A percentile compares a stretch with the other conserved stretches of the same genome.
phyloP scores from a whole-genome alignment of 306 rosid genomes.

The Trichosanthes cucumerina region DNA sequence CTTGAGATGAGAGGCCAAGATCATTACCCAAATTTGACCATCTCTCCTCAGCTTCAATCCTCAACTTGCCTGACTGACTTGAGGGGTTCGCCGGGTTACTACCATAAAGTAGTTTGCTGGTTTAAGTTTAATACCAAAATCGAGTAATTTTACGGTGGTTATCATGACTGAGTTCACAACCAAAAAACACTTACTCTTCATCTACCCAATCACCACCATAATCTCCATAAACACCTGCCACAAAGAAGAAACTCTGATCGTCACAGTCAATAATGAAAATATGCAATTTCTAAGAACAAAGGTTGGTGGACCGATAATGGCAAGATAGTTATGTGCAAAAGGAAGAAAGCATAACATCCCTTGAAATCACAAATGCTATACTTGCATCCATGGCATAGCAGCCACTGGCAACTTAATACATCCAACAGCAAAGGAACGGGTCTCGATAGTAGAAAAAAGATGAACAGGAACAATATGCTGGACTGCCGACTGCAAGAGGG shows the following conservation, averaged over 20 bases:
- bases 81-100: conserved; percentile 53
- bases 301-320: not conserved
- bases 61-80: conserved; percentile 39
- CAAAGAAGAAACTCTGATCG: conserved; percentile 5
- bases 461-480: not conserved
- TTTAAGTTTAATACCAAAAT: conserved; percentile 23
- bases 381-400: not conserved
- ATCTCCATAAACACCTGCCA: conserved; percentile 80
- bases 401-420: not conserved
- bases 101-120: conserved; percentile 22
- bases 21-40: conserved; percentile 52
- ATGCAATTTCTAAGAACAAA: not conserved
- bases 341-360: not conserved
- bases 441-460: not conserved
- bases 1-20: conserved; percentile 37
- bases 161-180: conserved; percentile 16
- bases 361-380: not conserved
- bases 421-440: not conserved
- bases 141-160: conserved; percentile 8
- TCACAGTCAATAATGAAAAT: conserved; percentile 2
- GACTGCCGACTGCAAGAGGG: not conserved
- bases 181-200: conserved; percentile 62
- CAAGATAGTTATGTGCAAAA: not conserved
- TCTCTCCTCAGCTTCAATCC: conserved; percentile 69
- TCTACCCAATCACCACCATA: conserved; percentile 61